A percentile compares a stretch with the other conserved stretches of the same genome.
Conservation (phyloP, 2,329 filamentous ascomycete genomes). For the Coniochaeta sp. region DNA sequence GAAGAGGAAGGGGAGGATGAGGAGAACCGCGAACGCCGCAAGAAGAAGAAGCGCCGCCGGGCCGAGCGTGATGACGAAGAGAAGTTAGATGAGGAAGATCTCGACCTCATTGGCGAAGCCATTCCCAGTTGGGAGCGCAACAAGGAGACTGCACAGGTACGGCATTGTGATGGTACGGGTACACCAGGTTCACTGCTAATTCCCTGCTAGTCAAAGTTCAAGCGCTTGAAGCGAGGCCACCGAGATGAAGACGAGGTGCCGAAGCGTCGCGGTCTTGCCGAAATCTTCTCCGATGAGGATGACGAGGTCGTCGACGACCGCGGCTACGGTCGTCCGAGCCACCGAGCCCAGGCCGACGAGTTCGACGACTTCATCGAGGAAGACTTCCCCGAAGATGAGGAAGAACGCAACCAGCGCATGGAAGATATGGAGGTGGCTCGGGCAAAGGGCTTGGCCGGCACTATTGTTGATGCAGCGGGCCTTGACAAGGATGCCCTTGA, state of each 20-base stretch:
- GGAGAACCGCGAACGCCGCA: constrained; percentile 47
- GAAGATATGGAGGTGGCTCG: constrained; percentile 87
- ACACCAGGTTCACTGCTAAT: constrained; percentile 3
- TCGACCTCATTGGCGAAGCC: constrained; percentile 87
- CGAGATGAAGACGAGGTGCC: constrained; percentile 59
- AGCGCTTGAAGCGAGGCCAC: constrained; percentile 89
- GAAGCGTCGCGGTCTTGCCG: constrained; percentile 68
- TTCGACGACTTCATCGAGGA: constrained; percentile 97
- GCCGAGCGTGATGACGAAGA: constrained; percentile 77
- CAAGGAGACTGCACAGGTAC: constrained; percentile 61
- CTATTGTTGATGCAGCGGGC: constrained; percentile 71
- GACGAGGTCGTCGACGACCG: constrained; percentile 59
- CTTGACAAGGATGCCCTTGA: constrained; percentile 89
- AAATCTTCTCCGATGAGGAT: constrained; percentile 95
- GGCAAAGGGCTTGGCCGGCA: constrained; percentile 62
- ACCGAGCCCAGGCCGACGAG: constrained; percentile 64
- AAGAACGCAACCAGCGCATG: constrained; percentile 64
- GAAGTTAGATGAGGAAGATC: constrained; percentile 88
- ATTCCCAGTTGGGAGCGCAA: constrained; percentile 64
- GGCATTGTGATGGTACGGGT: constrained; percentile 11
- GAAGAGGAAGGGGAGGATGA: constrained; percentile 59
- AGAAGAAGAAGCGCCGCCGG: constrained; percentile 69
- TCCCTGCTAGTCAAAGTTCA: constrained; percentile 72
- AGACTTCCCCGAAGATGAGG: constrained; percentile 83
- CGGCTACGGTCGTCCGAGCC: constrained; percentile 41